phyloP scores from a whole-genome alignment of 495 filamentous ascomycete genomes.

The Talaromyces ruber region DNA sequence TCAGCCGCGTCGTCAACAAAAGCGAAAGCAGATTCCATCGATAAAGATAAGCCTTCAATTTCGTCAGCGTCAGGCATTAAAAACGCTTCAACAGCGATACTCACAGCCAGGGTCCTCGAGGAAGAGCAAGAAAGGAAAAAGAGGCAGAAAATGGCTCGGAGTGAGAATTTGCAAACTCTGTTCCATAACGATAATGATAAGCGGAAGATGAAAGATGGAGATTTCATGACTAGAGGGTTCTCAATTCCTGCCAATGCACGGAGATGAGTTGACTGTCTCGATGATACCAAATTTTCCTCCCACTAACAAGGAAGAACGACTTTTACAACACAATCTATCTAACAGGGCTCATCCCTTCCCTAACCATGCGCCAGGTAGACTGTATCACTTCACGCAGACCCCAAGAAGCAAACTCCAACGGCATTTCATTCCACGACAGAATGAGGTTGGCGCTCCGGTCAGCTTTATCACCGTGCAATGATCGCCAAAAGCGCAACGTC shows the following conservation, averaged over 20 bases:
- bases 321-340: too few species aligned
- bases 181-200: constrained; percentile 50
- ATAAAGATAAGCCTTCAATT: constrained; percentile 17
- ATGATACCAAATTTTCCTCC: not conserved
- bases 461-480: too few species aligned
- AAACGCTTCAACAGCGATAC: constrained; percentile 71
- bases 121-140: constrained; percentile 82
- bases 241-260: constrained; percentile 38
- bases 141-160: constrained; percentile 59
- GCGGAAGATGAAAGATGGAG: constrained; percentile 43
- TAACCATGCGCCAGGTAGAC: not conserved
- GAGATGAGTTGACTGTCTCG: not conserved
- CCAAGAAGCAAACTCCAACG: not conserved
- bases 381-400: too few species aligned
- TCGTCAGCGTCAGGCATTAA: constrained; percentile 55
- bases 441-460: too few species aligned
- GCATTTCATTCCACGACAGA: too few species aligned
- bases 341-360: not conserved
- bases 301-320: not conserved
- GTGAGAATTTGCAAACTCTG: constrained; percentile 61
- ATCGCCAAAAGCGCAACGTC: too few species aligned
- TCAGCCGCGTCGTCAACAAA: not conserved
- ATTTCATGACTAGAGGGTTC: constrained; percentile 76
- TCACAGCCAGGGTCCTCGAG: constrained; percentile 76
- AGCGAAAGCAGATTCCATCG: constrained; percentile 6